phyloP scores from a whole-genome alignment of 2,329 filamentous ascomycete genomes.

The Colletotrichum sp. region DNA sequence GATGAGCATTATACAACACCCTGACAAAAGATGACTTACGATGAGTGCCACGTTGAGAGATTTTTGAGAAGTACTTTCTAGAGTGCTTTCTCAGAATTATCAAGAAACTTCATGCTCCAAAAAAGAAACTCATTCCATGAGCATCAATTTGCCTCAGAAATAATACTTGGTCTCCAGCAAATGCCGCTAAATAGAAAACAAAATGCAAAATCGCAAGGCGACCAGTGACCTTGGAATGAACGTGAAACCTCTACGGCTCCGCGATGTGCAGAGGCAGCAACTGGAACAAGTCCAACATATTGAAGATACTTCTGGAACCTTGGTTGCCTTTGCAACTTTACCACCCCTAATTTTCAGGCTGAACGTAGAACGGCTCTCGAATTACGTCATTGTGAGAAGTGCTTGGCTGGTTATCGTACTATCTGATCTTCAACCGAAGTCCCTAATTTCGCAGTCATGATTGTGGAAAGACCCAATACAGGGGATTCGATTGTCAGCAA shows the following conservation, averaged over 20 bases:
- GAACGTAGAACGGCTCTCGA: background rate
- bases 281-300: background rate
- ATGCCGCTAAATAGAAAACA: background rate
- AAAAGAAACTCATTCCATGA: no score
- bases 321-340: background rate
- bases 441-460: accelerated
- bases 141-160: no score
- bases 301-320: background rate
- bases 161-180: no score
- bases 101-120: no score
- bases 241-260: background rate
- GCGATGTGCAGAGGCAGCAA: background rate
- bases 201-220: background rate
- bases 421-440: background rate
- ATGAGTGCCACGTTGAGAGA: background rate
- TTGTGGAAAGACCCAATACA: background rate
- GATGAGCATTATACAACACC: background rate
- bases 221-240: background rate
- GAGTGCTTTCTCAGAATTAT: no score
- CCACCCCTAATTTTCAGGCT: accelerated
- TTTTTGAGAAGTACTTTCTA: background rate
- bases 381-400: background rate
- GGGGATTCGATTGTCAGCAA: background rate
- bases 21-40: background rate
- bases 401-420: background rate